These are phyloP conservation scores for Avena sativa DNA, from an alignment of 176 grass and related monocot genomes.

Conservation along the genomic window DNA sequence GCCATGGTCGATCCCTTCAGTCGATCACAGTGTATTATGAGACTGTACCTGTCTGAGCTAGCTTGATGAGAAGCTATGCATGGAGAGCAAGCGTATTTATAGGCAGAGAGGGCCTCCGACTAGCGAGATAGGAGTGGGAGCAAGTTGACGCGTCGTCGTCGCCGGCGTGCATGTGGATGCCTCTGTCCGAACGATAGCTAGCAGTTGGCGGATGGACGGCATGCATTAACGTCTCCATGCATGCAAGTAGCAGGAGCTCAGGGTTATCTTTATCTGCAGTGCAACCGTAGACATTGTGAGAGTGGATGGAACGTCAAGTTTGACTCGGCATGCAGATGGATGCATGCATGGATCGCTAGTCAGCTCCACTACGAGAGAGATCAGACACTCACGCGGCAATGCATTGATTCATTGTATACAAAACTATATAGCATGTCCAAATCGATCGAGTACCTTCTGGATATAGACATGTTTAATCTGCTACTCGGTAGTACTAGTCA, in stretches of 20 bases:
- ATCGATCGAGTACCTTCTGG: background rate
- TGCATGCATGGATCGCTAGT: background rate
- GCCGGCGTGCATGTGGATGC: background rate
- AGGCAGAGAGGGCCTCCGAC: background rate
- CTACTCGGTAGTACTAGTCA: background rate
- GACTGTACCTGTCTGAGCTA: background rate
- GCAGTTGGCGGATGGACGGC: background rate
- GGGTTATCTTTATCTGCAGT: background rate
- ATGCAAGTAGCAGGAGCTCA: background rate
- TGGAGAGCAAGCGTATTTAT: slow-evolving; percentile 16
- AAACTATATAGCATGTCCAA: background rate
- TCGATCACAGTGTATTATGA: background rate
- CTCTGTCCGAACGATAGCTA: background rate
- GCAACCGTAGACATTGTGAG: background rate
- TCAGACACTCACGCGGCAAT: too few relatives aligned
- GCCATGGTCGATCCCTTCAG: slow-evolving; percentile 33
- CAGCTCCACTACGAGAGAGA: too few relatives aligned
- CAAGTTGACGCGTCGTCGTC: background rate
- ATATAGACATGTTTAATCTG: background rate
- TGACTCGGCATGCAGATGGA: background rate
- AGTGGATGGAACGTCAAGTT: background rate
- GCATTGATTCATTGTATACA: too few relatives aligned
- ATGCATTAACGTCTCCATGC: background rate
- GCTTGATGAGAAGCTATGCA: slow-evolving; percentile 20
- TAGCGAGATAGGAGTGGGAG: background rate